Evolutionary conservation across 306 rosid genomes (phyloP).

Genomic region (Lathyrus oleraceus): DNA sequence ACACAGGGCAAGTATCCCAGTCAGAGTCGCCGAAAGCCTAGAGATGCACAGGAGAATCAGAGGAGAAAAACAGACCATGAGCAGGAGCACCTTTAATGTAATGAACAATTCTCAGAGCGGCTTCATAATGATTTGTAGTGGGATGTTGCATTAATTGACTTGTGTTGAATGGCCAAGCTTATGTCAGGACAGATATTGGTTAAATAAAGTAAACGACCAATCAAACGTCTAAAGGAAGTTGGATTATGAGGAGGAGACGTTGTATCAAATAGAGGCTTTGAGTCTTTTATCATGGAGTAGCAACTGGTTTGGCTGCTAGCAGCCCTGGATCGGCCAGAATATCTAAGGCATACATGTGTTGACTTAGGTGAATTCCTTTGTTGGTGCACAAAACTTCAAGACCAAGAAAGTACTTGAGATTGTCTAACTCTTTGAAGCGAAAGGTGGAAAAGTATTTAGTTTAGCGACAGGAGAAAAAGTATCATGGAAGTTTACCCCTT

Average conservation of each 20-base stretch:
- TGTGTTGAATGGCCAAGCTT: not conserved
- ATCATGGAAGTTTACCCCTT: not conserved
- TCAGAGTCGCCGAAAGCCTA: not conserved
- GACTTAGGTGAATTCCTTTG: not conserved
- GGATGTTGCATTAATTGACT: not conserved
- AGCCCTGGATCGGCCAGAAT: not conserved
- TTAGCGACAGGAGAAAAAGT: not conserved
- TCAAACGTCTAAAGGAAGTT: not conserved
- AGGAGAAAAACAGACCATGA: not conserved
- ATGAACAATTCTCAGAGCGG: not conserved
- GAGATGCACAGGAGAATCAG: not conserved
- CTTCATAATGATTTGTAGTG: not conserved
- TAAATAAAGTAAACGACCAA: not conserved
- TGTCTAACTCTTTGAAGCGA: not conserved
- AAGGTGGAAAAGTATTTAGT: not conserved
- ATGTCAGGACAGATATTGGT: not conserved
- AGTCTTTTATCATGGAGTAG: not conserved
- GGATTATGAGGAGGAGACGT: not conserved
- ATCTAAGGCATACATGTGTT: not conserved
- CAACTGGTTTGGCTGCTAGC: not conserved
- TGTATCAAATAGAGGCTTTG: not conserved
- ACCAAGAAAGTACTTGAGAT: not conserved
- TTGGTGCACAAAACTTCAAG: not conserved
- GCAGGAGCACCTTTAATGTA: not conserved
- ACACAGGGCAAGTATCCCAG: not conserved